These are phyloP conservation scores for Penstemon newberryi DNA, from an alignment of 257 asterid genomes.

Conservation along the genomic window DNA sequence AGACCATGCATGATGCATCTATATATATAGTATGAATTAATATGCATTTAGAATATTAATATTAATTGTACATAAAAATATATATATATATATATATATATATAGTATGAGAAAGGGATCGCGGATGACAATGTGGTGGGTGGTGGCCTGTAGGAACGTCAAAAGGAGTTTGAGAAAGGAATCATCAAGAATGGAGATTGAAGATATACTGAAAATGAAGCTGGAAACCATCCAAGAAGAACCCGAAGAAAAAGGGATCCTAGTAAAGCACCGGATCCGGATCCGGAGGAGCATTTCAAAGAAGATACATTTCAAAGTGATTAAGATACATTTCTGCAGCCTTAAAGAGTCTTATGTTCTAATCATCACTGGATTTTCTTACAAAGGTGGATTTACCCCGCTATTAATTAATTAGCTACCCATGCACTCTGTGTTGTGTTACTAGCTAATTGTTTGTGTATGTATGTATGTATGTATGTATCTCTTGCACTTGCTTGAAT, in stretches of 20 bases:
- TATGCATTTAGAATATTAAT: background rate
- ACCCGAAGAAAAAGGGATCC: slow-evolving; percentile 37
- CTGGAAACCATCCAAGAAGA: slow-evolving; percentile 70
- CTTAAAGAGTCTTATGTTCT: slow-evolving; percentile 60
- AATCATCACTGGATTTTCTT: slow-evolving; percentile 59
- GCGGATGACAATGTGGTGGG: slow-evolving; percentile 51
- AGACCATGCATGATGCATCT: background rate
- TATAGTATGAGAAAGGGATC: slow-evolving; percentile 37
- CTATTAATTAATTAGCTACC: too few relatives aligned
- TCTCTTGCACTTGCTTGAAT: too few relatives aligned
- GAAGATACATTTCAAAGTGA: slow-evolving; percentile 20
- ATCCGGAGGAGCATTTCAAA: slow-evolving; percentile 16
- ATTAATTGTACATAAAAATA: background rate
- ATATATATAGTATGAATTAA: background rate
- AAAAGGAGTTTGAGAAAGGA: slow-evolving; percentile 43
- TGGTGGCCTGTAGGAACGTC: slow-evolving; percentile 34
- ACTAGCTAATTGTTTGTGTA: too few relatives aligned
- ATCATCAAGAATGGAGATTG: slow-evolving; percentile 51
- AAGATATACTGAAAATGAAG: slow-evolving; percentile 75
- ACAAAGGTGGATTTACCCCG: slow-evolving; percentile 46
- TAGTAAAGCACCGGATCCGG: slow-evolving; percentile 19
- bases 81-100: background rate
- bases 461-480: background rate
- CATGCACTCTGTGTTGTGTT: too few relatives aligned
- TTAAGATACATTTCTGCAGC: slow-evolving; percentile 47